Conservation (phyloP, 768 basidiomycete species). For the Hypholoma fasciculare region DNA sequence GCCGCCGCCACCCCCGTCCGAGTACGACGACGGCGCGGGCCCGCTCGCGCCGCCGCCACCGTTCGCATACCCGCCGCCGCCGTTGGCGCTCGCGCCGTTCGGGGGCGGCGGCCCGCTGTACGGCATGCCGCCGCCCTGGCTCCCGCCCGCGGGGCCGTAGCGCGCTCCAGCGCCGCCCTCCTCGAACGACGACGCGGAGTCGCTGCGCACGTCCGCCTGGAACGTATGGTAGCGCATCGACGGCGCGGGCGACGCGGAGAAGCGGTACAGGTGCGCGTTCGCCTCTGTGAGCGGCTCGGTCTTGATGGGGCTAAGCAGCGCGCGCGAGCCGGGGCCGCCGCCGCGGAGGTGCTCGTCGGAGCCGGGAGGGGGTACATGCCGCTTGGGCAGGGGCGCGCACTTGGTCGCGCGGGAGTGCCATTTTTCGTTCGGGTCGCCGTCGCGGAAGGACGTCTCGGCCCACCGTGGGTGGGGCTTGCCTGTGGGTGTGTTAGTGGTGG, state of each 20-base stretch:
- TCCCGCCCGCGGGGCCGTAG: conserved; percentile 12
- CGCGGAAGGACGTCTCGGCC: conserved; percentile 78
- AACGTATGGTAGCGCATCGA: conserved; percentile 54
- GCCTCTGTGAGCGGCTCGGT: conserved; percentile 58
- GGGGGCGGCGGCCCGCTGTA: neutral
- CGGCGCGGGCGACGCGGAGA: conserved; percentile 62
- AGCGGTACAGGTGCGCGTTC: conserved; percentile 62
- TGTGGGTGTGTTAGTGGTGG: conserved; percentile 22
- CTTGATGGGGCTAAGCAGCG: conserved; percentile 64
- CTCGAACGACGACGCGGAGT: conserved; percentile 36
- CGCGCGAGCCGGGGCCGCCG: conserved; percentile 40
- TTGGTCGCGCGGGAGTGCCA: conserved; percentile 86
- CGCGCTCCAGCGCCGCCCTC: conserved; percentile 17
- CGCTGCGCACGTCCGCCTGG: conserved; percentile 43
- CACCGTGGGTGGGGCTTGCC: conserved; percentile 88
- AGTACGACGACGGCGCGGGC: conserved; percentile 35
- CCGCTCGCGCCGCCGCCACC: conserved; percentile 8
- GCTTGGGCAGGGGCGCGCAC: conserved; percentile 44
- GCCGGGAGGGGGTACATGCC: conserved; percentile 15
- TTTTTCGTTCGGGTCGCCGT: conserved; percentile 80
- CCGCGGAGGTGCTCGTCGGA: conserved; percentile 29
- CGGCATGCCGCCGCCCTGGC: conserved; percentile 13
- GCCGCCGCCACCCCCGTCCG: conserved; percentile 33
- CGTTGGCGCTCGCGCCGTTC: conserved; percentile 2
- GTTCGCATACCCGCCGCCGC: conserved; percentile 14